Base-by-base conservation (phyloP, 2,329 filamentous ascomycete species). In the Fusarium sp. region DNA sequence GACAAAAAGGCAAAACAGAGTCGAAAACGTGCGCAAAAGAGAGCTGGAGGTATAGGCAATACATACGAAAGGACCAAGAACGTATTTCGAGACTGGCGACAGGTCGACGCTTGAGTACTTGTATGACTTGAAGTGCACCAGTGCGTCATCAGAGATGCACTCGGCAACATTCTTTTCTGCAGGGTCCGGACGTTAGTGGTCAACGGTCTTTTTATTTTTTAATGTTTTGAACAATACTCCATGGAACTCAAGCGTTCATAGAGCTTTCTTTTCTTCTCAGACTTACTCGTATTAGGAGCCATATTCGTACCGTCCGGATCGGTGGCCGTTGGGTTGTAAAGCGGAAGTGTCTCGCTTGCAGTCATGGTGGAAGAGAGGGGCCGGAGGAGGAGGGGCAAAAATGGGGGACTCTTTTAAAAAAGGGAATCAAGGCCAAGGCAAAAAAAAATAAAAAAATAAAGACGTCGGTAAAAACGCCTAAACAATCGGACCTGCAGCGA, bases 91-190 rank as follows among this genome's bases (percentile, higher is more conserved):
- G 66, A 98, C 90, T 70, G 93, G 92, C 56, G 95, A 98, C 84
- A 97, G 95, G 86, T 99, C 96, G 82, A 99, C 94, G 78, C 93
- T 94, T 77, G 94, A 97, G 84, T 99, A 99, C 81, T 98, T 97
- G 90, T 99, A 99, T 67, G 92, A 91, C 83, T 94, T 96, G 77
- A 99, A 91, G 81, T 98, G 95, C 68, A 93, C 87, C 76, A 99
- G 89, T 60, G 94, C 94, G 78, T 98, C 94, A 78, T 97, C 94
- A 33, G 95, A 97, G 76, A 98, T 86, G 82, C 92, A 92, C 82
- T 92, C 91, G 76, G 91, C 89, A 63, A 85, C 88, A 59, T 90
- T 90, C 82, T 84, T 79, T 65, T 77, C 83, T 83, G 62, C 33
- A 54, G 14, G 46, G 18, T n/a, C 44, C 25, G 29, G 35, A 35